phyloP scores from a whole-genome alignment of 2,329 filamentous ascomycete species.

The Aspergillus fumigatus region DNA sequence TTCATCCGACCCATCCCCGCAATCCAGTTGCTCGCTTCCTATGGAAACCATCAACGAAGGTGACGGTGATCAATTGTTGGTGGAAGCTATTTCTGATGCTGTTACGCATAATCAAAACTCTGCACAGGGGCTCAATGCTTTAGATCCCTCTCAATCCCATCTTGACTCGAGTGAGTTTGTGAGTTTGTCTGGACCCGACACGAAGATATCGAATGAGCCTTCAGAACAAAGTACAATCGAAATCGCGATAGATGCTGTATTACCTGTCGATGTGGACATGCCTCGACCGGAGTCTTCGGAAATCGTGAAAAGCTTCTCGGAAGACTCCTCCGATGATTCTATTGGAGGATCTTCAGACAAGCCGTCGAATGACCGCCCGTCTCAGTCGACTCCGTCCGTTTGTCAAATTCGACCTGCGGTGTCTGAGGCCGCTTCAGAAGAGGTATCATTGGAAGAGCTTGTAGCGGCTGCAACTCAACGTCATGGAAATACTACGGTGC shows the following conservation, averaged over 20 bases:
- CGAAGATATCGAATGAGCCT: neutral
- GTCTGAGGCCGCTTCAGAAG: neutral
- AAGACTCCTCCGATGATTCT: neutral
- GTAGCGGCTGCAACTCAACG: neutral
- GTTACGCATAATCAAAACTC: neutral
- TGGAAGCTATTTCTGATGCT: neutral
- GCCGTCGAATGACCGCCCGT: neutral
- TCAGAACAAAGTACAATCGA: neutral
- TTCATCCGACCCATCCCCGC: slow-evolving; percentile 2
- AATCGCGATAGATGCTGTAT: neutral
- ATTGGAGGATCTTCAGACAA: neutral
- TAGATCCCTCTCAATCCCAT: neutral
- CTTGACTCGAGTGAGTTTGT: neutral
- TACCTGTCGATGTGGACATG: neutral
- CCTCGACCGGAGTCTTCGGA: neutral
- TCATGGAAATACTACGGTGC: neutral
- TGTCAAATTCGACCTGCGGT: neutral
- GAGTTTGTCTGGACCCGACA: neutral
- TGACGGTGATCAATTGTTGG: slow-evolving; percentile 3
- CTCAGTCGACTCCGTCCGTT: neutral
- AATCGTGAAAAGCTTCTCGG: neutral
- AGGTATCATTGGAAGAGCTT: neutral
- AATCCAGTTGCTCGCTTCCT: slow-evolving; percentile 8
- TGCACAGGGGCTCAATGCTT: neutral
- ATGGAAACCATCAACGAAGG: slow-evolving; percentile 24